phyloP scores from a whole-genome alignment of 2,329 filamentous ascomycete genomes.

The Pyrenochaeta sp. region DNA sequence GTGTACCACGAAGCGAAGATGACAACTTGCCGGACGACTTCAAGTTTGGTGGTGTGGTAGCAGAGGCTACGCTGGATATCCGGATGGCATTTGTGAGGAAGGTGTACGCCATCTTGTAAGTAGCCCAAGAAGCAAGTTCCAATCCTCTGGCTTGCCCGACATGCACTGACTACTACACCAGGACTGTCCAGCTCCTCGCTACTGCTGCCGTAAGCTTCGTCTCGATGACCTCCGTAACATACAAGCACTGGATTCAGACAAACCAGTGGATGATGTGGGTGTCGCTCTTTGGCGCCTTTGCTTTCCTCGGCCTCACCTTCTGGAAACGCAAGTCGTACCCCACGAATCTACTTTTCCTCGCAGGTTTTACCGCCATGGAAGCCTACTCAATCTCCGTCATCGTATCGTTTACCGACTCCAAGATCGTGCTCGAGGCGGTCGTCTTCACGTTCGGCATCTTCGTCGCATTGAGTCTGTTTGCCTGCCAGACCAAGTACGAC shows the following conservation, averaged over 20 bases:
- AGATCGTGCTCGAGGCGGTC: conserved; percentile 88
- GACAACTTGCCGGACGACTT: conserved; percentile 97
- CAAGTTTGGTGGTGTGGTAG: conserved; percentile 94
- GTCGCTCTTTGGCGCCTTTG: conserved; percentile 65
- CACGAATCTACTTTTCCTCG: conserved; percentile 91
- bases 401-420: conserved; percentile 85
- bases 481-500: conserved; percentile 97
- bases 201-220: conserved; percentile 82
- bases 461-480: conserved; percentile 75
- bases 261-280: conserved; percentile 86
- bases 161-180: conserved; percentile 37
- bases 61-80: conserved; percentile 93
- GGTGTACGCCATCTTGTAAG: conserved; percentile 91
- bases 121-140: conserved; percentile 6
- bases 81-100: conserved; percentile 97
- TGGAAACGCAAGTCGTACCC: conserved; percentile 74
- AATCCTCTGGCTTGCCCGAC: not conserved
- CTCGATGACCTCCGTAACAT: conserved; percentile 82
- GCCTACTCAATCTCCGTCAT: conserved; percentile 94
- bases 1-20: conserved; percentile 75
- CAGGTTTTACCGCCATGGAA: conserved; percentile 88
- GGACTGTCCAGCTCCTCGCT: conserved; percentile 87
- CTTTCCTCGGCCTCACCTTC: conserved; percentile 49
- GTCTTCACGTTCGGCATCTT: conserved; percentile 79
- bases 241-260: conserved; percentile 86